Percentiles rank a stretch among this genome's conserved stretches.
These are phyloP conservation scores for Colletotrichum lentis DNA, from an alignment of 2,329 filamentous ascomycete species.

Conservation along the genomic window DNA sequence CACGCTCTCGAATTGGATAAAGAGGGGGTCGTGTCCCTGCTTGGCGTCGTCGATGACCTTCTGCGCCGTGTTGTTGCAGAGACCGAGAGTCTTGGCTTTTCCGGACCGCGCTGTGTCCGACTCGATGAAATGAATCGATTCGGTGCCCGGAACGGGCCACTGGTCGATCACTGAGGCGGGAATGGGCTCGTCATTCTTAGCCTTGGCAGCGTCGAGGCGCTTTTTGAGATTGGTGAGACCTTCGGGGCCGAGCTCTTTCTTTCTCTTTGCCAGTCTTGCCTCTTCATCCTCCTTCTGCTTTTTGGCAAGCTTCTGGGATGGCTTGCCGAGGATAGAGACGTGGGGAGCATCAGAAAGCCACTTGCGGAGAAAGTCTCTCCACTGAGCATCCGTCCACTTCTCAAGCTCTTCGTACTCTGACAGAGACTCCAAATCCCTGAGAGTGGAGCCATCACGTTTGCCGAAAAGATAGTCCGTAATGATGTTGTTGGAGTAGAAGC, in stretches of 20 bases:
- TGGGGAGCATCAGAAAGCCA: constrained; percentile 89
- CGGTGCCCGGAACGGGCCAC: constrained; percentile 83
- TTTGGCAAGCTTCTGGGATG: constrained; percentile 79
- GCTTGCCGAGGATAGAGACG: constrained; percentile 86
- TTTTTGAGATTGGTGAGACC: constrained; percentile 79
- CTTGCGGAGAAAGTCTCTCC: constrained; percentile 81
- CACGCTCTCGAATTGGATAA: constrained; percentile 97
- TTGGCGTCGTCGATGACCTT: constrained; percentile 75
- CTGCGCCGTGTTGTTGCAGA: constrained; percentile 74
- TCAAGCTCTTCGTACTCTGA: constrained; percentile 73
- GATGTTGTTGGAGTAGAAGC: constrained; percentile 83
- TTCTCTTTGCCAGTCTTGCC: constrained; percentile 78
- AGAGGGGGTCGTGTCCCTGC: constrained; percentile 72
- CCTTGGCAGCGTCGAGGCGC: constrained; percentile 82
- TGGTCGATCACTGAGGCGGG: constrained; percentile 81
- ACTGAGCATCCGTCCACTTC: constrained; percentile 82
- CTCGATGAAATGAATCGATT: constrained; percentile 94
- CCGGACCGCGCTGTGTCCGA: constrained; percentile 86
- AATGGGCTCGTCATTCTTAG: constrained; percentile 87
- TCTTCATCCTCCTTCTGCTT: constrained; percentile 85
- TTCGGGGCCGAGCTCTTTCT: constrained; percentile 79
- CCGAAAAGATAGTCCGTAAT: constrained; percentile 95
- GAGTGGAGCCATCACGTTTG: constrained; percentile 79
- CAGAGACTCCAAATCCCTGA: constrained; percentile 66
- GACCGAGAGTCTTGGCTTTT: constrained; percentile 74